Base-by-base conservation (phyloP, 768 basidiomycete species). In the Suillus sp. region DNA sequence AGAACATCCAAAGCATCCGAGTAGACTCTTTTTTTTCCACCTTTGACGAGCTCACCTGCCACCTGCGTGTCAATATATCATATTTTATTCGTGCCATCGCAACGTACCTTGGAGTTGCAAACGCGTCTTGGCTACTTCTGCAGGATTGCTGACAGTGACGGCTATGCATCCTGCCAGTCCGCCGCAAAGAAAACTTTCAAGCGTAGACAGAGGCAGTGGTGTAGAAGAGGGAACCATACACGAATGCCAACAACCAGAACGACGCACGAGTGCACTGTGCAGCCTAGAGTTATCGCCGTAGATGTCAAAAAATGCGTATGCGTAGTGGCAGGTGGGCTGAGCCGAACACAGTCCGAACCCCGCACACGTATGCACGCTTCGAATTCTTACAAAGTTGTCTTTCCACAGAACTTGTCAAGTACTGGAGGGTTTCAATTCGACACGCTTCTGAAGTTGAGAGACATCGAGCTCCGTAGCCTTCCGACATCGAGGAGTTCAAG, bases 81-180 rank as follows among this genome's bases (percentile, higher is more conserved):
- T 18, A 2, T 37, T 38, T 38, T 11, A 27, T 27, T 56, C 16
- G 10, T 16, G 18, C 25, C 16, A 56, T 5, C 4, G n/a, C 10
- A 27, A 38, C 25, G 18, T 56, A 38, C 55, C 96, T 72, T 99
- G 95, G 30, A 99, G 84, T 75, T 99, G 97, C 59, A 99, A 78
- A 62, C 96, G 90, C 45, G 97, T 99, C 78, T 99, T 99, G 51
- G 92, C 91, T 25, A 77, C 71, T 69, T 90, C 90, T 9, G 88
- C 88, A 16, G 89, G 87, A 68, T 92, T 92, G 4, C 90, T 91
- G 60, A 92, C 78, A 10, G 91, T 91, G 55, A 96, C 95, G 34
- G 96, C 96, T 48, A 91, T 89, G 74, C 87, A 93, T 64, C 95
- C 97, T 58, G 97, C 97, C 60, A 95, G 73, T 30, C 92, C 96